Percentiles rank a stretch among this genome's conserved stretches.
Evolutionary conservation across 345 rosid genomes (phyloP).

Genomic region (Eucalyptus cloeziana): DNA sequence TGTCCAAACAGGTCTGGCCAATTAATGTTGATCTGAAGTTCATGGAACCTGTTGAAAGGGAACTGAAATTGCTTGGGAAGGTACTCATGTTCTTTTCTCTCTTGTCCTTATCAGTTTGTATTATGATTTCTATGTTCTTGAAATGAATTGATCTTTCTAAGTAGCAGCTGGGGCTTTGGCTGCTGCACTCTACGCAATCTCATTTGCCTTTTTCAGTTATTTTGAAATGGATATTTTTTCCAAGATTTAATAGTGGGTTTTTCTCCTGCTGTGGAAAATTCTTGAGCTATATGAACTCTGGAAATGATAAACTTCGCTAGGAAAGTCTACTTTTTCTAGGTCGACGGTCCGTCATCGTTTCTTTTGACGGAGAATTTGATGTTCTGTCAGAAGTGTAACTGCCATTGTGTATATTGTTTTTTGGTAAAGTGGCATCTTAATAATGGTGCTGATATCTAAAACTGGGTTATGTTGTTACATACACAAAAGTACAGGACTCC

Average conservation of each 20-base stretch:
- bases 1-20: conserved; percentile 68
- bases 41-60: conserved; percentile 71
- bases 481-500: neutral
- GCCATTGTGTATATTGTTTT: neutral
- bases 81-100: conserved; percentile 4
- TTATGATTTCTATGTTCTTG: neutral
- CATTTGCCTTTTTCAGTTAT: neutral
- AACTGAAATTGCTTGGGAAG: conserved; percentile 76
- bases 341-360: neutral
- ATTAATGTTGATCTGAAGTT: conserved; percentile 65
- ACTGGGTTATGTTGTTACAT: neutral
- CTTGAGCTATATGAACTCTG: neutral
- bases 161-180: neutral
- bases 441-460: neutral
- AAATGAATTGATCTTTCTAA: neutral
- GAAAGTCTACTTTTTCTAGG: neutral
- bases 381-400: neutral
- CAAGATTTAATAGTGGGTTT: neutral
- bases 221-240: neutral
- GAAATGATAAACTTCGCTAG: neutral
- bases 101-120: neutral
- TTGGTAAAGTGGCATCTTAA: neutral
- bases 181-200: neutral
- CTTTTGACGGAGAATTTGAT: neutral
- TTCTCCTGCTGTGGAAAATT: neutral